phyloP scores from a whole-genome alignment of 768 basidiomycete species.

The Rubroboletus pulcherrimus region DNA sequence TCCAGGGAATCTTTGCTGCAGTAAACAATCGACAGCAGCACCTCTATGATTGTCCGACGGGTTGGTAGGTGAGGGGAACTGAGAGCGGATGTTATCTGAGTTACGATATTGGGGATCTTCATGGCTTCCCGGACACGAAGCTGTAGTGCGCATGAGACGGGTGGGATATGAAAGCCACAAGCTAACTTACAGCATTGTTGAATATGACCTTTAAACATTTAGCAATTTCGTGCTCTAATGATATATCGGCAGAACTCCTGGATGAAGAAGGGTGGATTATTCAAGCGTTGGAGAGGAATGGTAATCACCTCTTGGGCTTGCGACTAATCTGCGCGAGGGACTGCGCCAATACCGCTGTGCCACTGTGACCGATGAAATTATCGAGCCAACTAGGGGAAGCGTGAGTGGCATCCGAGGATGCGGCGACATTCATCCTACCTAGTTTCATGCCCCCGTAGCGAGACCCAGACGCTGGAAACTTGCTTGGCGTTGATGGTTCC shows the following conservation, averaged over 20 bases:
- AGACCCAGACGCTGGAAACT: slow-evolving; percentile 71
- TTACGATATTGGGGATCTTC: slow-evolving; percentile 67
- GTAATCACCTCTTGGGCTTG: slow-evolving; percentile 60
- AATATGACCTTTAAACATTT: slow-evolving; percentile 84
- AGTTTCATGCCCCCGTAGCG: slow-evolving; percentile 74
- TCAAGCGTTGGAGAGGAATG: background rate
- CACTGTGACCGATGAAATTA: slow-evolving; percentile 69
- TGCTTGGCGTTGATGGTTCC: slow-evolving; percentile 80
- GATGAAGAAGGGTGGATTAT: slow-evolving; percentile 5
- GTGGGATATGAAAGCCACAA: background rate
- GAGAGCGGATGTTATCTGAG: slow-evolving; percentile 77
- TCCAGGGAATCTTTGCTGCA: slow-evolving; percentile 59
- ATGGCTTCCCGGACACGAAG: slow-evolving; percentile 68
- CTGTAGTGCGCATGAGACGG: slow-evolving; percentile 35
- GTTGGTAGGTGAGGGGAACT: slow-evolving; percentile 78
- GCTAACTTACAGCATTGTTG: slow-evolving; percentile 52
- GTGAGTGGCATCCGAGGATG: slow-evolving; percentile 15
- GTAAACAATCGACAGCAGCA: slow-evolving; percentile 71
- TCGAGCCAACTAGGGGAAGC: slow-evolving; percentile 65
- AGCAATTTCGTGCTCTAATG: slow-evolving; percentile 81
- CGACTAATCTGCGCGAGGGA: slow-evolving; percentile 72
- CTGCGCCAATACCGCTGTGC: slow-evolving; percentile 82
- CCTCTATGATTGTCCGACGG: slow-evolving; percentile 73
- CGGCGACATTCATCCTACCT: slow-evolving; percentile 44
- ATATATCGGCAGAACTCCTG: slow-evolving; percentile 48